A percentile compares a stretch with the other conserved stretches of the same genome.
Conservation (phyloP, 2,329 filamentous ascomycete species). For the Pleurostoma richardsiae region DNA sequence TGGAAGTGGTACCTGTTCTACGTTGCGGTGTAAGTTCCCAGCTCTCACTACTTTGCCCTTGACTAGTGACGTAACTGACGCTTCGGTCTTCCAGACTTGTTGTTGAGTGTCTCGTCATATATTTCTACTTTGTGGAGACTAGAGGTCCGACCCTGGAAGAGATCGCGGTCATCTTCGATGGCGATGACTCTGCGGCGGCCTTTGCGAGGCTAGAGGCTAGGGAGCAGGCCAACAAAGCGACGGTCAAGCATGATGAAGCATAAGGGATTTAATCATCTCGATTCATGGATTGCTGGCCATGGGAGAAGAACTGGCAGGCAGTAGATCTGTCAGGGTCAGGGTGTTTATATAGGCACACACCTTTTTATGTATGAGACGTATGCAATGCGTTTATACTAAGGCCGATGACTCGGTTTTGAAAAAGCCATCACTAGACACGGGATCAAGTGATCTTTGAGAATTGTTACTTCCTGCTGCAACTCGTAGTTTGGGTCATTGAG, state of each 20-base stretch:
- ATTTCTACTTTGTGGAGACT: constrained; percentile 22
- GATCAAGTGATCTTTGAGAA: too few species aligned
- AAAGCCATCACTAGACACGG: too few species aligned
- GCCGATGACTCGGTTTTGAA: too few species aligned
- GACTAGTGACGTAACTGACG: not conserved
- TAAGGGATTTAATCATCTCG: too few species aligned
- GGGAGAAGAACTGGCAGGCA: too few species aligned
- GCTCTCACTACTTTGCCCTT: not conserved
- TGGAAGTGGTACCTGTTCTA: constrained; percentile 35
- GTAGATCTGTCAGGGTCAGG: too few species aligned
- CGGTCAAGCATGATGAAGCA: not conserved
- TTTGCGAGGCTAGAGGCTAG: not conserved
- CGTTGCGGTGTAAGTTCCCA: constrained; percentile 9
- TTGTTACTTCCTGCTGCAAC: too few species aligned
- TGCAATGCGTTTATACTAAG: too few species aligned
- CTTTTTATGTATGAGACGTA: too few species aligned
- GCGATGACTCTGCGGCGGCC: constrained; percentile 20
- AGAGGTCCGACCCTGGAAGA: constrained; percentile 10
- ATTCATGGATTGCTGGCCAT: too few species aligned
- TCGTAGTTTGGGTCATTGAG: too few species aligned
- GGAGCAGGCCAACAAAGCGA: not conserved
- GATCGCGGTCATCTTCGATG: constrained; percentile 9
- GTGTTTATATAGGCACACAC: too few species aligned
- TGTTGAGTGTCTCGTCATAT: constrained; percentile 21
- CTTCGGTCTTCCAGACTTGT: constrained; percentile 14